Base-by-base conservation (phyloP, 495 filamentous ascomycete genomes). In the Bathelium albidoporum region DNA sequence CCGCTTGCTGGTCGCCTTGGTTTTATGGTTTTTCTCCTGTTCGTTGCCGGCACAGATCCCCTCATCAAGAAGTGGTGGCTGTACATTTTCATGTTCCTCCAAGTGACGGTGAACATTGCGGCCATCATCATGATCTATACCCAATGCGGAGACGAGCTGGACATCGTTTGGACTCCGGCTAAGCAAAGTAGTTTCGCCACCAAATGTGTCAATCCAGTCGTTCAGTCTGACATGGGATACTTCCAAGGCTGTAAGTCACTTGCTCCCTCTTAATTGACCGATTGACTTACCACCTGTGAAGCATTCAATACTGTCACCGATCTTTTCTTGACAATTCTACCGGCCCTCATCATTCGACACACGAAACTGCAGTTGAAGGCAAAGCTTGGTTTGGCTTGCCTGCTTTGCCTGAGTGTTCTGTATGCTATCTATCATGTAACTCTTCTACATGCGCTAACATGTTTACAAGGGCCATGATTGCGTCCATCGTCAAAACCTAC, bases 401-500 rank as follows among this genome's bases (percentile, higher is more conserved):
- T 69, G 29, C 59, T 69, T 12, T 69, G 66, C 34, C 53, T 69
- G 14, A 66, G 64, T 43, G 36, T 66, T n/a, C 2, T 69, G 65
- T 66, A 24, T 11, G 64, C 26, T 1, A 3, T 14, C 29, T 32
- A 2, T n/a, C 9, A 16, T 24, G 24, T 2, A 24, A 29, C n/a
- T 34, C 12, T 7, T 1, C 16, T 31, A 5, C 32, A 14, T 44
- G 22, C 55, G 45, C 12, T 59, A 20, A 39, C n/a, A 24, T 64
- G n/a, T 55, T 41, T 10, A 9, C n/a, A 26, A 67, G 65, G n/a
- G 66, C 66, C 16, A 65, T 69, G 60, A 60, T 65, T 20, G 66
- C 64, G 9, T 65, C 66, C 22, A 65, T 69, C 29, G 66, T 69
- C 24, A 69, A 69, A 61, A 69, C 66, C 4, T 69, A 64, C 60